Conservation (phyloP, 2,329 filamentous ascomycete genomes). For the Blastomyces percursus region DNA sequence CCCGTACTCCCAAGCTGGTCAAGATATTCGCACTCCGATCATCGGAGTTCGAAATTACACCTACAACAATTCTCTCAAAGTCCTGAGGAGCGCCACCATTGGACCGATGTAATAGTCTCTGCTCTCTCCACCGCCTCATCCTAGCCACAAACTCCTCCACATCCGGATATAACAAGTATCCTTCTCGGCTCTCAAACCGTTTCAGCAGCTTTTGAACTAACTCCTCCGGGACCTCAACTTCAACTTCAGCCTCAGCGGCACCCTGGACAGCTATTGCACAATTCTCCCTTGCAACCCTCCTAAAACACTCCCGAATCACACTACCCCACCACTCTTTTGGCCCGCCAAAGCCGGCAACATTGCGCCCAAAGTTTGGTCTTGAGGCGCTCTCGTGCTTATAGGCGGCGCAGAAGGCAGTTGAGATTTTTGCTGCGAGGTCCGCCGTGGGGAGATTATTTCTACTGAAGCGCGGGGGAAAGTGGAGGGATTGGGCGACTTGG, state of each 20-base stretch:
- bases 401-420: constrained; percentile 18
- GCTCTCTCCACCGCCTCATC: constrained; percentile 20
- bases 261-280: background rate
- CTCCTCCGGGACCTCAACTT: constrained; percentile 22
- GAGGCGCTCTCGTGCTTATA: constrained; percentile 27
- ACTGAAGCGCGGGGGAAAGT: constrained; percentile 17
- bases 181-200: constrained; percentile 31
- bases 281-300: constrained; percentile 8
- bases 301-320: constrained; percentile 31
- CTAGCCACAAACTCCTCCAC: constrained; percentile 27
- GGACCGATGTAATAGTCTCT: constrained; percentile 10
- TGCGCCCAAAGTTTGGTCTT: constrained; percentile 37
- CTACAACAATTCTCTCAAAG: constrained; percentile 31
- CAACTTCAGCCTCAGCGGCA: constrained; percentile 7
- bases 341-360: constrained; percentile 25
- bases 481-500: constrained; percentile 26
- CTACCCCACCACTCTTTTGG: constrained; percentile 37
- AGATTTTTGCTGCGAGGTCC: constrained; percentile 10
- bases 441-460: constrained; percentile 20
- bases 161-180: constrained; percentile 34
- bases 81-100: constrained; percentile 8
- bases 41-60: constrained; percentile 39
- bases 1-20: constrained; percentile 28
- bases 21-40: constrained; percentile 33
- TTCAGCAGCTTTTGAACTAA: constrained; percentile 28